phyloP scores from a whole-genome alignment of 805 yeast genomes.

The Starmerella sp. region DNA sequence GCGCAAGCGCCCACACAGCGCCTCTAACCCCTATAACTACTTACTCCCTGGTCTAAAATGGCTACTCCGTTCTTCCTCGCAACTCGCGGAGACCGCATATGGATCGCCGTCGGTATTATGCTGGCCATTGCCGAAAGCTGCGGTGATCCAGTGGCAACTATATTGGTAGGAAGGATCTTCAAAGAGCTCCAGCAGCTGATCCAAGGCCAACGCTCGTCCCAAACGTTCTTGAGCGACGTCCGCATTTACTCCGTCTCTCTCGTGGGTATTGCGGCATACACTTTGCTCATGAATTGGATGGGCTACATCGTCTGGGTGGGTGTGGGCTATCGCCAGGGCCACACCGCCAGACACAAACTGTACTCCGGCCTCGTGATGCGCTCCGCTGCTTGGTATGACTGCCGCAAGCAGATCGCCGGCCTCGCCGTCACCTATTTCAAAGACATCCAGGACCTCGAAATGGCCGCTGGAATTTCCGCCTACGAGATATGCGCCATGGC shows the following conservation, averaged over 20 bases:
- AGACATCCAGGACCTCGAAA: constrained; percentile 23
- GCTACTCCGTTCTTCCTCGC: constrained; percentile 13
- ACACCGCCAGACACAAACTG: constrained; percentile 41
- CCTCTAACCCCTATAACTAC: not conserved
- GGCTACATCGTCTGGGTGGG: constrained; percentile 52
- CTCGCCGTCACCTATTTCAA: constrained; percentile 48
- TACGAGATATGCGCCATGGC: constrained; percentile 70
- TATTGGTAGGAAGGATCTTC: constrained; percentile 58
- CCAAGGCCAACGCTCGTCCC: constrained; percentile 26
- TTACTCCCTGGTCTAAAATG: constrained; percentile 2
- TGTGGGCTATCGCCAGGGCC: constrained; percentile 61
- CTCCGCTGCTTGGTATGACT: constrained; percentile 54
- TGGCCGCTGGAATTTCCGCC: constrained; percentile 37
- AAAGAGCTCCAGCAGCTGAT: constrained; percentile 32
- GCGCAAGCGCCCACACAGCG: not conserved
- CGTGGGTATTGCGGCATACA: constrained; percentile 37
- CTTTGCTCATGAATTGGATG: constrained; percentile 39
- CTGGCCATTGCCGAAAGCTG: constrained; percentile 13
- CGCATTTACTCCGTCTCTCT: constrained; percentile 26
- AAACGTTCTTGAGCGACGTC: constrained; percentile 32
- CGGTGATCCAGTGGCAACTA: constrained; percentile 31
- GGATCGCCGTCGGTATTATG: constrained; percentile 7
- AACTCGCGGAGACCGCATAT: not conserved
- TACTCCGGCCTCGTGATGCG: constrained; percentile 37
- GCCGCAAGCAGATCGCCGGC: constrained; percentile 46